Evolutionary conservation across 2,329 filamentous ascomycete species (phyloP).

Genomic region (Epichloe gansuensis): DNA sequence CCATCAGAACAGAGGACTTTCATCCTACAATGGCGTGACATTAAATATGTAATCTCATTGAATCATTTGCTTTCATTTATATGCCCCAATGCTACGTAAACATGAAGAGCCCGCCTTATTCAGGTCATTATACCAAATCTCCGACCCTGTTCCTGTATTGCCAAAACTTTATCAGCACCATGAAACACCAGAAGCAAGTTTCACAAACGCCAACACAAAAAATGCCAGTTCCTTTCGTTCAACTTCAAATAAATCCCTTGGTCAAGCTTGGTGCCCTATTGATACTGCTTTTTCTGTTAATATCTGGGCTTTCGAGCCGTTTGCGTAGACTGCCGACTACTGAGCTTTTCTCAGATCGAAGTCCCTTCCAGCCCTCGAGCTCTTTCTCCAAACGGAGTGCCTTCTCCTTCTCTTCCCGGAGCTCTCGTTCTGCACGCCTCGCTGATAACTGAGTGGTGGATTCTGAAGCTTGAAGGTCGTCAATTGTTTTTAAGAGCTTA

Average conservation of each 20-base stretch:
- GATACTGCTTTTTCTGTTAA: conserved; percentile 54
- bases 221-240: not conserved
- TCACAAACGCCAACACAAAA: not conserved
- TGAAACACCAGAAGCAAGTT: not conserved
- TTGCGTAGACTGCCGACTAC: conserved; percentile 29
- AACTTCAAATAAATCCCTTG: conserved; percentile 47
- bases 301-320: conserved; percentile 31
- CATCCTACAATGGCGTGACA: too few species aligned
- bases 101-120: conserved; percentile 6
- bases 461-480: conserved; percentile 84
- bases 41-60: conserved; percentile 2
- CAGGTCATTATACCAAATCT: conserved; percentile 2
- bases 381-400: conserved; percentile 72
- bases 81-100: conserved; percentile 6
- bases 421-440: conserved; percentile 76
- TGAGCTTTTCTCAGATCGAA: conserved; percentile 49
- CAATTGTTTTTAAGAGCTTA: conserved; percentile 78
- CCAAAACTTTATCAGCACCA: not conserved
- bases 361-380: conserved; percentile 69
- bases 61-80: conserved; percentile 8
- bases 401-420: conserved; percentile 80
- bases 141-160: not conserved
- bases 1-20: too few species aligned
- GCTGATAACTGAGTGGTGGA: conserved; percentile 68
- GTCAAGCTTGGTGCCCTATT: conserved; percentile 54